These are phyloP conservation scores for Saccharomycopsis selenospora DNA, from an alignment of 805 yeast species.

Conservation along the genomic window DNA sequence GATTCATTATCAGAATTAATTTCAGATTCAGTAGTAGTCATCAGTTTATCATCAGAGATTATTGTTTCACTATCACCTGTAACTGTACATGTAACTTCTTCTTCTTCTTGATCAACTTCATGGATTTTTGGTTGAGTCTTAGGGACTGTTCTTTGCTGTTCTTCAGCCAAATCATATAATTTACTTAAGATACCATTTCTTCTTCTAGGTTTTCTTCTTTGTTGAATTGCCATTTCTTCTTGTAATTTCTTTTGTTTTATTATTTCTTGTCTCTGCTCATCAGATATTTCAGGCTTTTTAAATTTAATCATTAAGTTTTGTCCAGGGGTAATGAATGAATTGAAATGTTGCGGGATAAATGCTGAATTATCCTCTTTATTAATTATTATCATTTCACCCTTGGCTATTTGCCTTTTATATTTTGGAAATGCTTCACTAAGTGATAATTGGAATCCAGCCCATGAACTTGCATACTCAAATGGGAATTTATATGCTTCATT, in stretches of 20 bases:
- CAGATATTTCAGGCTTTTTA: neutral
- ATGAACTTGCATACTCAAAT: slow-evolving; percentile 13
- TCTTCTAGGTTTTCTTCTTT: neutral
- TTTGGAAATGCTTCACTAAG: slow-evolving; percentile 18
- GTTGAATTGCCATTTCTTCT: neutral
- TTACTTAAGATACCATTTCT: neutral
- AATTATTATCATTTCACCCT: slow-evolving; percentile 9
- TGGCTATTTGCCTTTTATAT: slow-evolving; percentile 7
- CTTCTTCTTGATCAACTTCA: neutral
- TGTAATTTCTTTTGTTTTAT: neutral
- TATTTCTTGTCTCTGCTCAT: neutral
- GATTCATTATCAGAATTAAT: neutral
- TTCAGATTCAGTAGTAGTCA: neutral
- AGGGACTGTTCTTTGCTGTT: neutral
- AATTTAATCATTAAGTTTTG: slow-evolving; percentile 11
- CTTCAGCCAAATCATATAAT: neutral
- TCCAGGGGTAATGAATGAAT: slow-evolving; percentile 16
- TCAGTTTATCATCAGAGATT: neutral
- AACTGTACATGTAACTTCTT: neutral
- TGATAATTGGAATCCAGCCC: slow-evolving; percentile 15
- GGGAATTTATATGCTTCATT: slow-evolving; percentile 15
- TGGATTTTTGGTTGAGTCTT: neutral
- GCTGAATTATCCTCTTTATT: slow-evolving; percentile 12
- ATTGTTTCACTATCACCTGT: too few relatives aligned
- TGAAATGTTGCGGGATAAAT: slow-evolving; percentile 18